These are phyloP conservation scores for Theileria sp. DNA, from an alignment of 169 alveolate genomes.

Conservation along the genomic window DNA sequence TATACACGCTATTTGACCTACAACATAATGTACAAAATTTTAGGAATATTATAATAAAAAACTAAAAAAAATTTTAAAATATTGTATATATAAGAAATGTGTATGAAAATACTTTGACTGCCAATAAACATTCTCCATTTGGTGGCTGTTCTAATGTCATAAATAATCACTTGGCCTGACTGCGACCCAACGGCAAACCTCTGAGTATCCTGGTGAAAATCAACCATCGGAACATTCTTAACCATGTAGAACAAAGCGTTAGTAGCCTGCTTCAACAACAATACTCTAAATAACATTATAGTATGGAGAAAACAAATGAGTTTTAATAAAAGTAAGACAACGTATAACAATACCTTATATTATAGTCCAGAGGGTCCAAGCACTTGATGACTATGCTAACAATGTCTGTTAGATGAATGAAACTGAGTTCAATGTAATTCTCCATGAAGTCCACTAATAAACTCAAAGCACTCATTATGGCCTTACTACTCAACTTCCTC, in stretches of 20 bases:
- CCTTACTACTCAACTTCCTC: conserved; percentile 44
- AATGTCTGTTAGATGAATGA: conserved; percentile 49
- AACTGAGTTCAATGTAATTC: conserved; percentile 16
- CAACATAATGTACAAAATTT: not conserved
- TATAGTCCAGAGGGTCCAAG: conserved; percentile 56
- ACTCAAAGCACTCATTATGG: conserved; percentile 32
- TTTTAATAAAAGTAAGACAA: not conserved
- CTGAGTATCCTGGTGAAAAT: conserved; percentile 76
- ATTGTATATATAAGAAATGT: not conserved
- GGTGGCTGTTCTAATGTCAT: conserved; percentile 77
- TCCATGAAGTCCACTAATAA: conserved; percentile 40
- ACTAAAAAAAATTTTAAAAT: not conserved
- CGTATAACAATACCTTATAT: conserved; percentile 23
- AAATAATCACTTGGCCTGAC: conserved; percentile 67
- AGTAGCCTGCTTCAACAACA: conserved; percentile 67
- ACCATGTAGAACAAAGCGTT: conserved; percentile 71
- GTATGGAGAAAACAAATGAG: not conserved
- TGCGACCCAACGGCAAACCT: conserved; percentile 74
- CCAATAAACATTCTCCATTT: conserved; percentile 72
- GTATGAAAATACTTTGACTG: conserved; percentile 21
- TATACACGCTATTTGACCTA: conserved; percentile 39
- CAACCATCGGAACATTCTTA: conserved; percentile 74
- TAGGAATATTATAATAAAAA: not conserved
- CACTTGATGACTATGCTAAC: conserved; percentile 55
- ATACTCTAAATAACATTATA: conserved; percentile 6